phyloP scores from a whole-genome alignment of 352 stramenopile species.

The Phytophthora pini region DNA sequence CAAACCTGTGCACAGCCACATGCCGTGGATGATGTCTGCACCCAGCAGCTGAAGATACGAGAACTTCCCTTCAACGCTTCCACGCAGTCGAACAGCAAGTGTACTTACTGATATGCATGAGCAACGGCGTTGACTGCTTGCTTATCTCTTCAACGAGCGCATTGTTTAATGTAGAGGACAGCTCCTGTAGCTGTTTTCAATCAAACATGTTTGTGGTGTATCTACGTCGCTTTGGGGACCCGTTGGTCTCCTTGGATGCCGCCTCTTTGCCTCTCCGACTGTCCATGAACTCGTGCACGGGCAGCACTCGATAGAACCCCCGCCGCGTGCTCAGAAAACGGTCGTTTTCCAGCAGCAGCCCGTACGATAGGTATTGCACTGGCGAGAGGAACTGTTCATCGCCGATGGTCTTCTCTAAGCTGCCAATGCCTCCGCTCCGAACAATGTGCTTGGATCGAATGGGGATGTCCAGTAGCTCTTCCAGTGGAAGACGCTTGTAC shows the following conservation, averaged over 20 bases:
- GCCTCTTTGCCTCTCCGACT: slow-evolving; percentile 1
- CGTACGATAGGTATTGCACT: slow-evolving; percentile 50
- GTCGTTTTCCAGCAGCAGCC: slow-evolving; percentile 53
- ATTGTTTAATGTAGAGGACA: slow-evolving; percentile 6
- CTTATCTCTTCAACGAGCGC: slow-evolving; percentile 5
- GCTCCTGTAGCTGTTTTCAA: neutral
- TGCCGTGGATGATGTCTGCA: slow-evolving; percentile 1
- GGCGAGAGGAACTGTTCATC: slow-evolving; percentile 45
- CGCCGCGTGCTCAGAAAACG: slow-evolving; percentile 46
- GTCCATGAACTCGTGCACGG: slow-evolving; percentile 39
- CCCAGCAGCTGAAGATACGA: slow-evolving; percentile 8
- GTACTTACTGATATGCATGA: neutral
- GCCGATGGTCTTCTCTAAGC: slow-evolving; percentile 28
- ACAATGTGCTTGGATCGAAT: slow-evolving; percentile 57
- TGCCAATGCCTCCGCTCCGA: slow-evolving; percentile 23
- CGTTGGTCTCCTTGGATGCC: slow-evolving; percentile 21
- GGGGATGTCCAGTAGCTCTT: slow-evolving; percentile 54
- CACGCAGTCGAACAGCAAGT: too few species aligned
- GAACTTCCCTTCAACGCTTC: neutral
- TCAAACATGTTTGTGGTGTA: slow-evolving; percentile 26
- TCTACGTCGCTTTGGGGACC: slow-evolving; percentile 41
- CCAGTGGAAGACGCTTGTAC: slow-evolving; percentile 53
- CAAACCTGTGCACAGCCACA: slow-evolving; percentile 2
- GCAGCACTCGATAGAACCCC: slow-evolving; percentile 50
- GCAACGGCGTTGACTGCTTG: neutral